A percentile compares a stretch with the other conserved stretches of the same genome.
Evolutionary conservation across 2,329 filamentous ascomycete genomes (phyloP).

Genomic region (Ophiosphaerella korrae): DNA sequence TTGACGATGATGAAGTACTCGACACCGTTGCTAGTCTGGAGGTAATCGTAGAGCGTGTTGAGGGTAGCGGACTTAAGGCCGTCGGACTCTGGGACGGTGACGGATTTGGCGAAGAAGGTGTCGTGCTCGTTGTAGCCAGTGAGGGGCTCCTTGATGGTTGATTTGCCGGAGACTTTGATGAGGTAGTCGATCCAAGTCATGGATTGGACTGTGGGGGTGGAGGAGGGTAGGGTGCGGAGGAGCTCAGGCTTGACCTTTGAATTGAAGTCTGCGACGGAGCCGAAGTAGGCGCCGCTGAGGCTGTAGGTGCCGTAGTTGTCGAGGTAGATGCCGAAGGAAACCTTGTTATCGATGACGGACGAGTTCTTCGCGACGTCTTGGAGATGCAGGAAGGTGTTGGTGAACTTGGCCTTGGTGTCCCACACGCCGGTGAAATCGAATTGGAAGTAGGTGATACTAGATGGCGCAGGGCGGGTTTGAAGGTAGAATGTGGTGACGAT

Average conservation of each 20-base stretch:
- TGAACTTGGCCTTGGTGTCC: slow-evolving; percentile 36
- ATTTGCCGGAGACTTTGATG: slow-evolving; percentile 48
- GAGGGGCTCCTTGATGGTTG: slow-evolving; percentile 31
- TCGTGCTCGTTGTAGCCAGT: slow-evolving; percentile 47
- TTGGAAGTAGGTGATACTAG: slow-evolving; percentile 34
- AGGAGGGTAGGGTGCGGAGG: slow-evolving; percentile 42
- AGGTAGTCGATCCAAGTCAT: slow-evolving; percentile 48
- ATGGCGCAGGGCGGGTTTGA: slow-evolving; percentile 35
- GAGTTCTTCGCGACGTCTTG: slow-evolving; percentile 50
- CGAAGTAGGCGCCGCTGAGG: slow-evolving; percentile 51
- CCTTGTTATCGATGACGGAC: slow-evolving; percentile 48
- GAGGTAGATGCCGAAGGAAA: slow-evolving; percentile 51
- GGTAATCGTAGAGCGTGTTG: slow-evolving; percentile 39
- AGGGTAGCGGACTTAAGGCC: slow-evolving; percentile 37
- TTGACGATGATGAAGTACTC: slow-evolving; percentile 48
- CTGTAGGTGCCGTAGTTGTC: slow-evolving; percentile 42
- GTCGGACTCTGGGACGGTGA: slow-evolving; percentile 46
- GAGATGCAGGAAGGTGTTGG: slow-evolving; percentile 48
- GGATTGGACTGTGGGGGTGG: slow-evolving; percentile 27
- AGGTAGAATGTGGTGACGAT: slow-evolving; percentile 48
- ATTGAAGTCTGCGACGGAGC: slow-evolving; percentile 45
- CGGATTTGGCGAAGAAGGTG: slow-evolving; percentile 49
- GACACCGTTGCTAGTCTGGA: slow-evolving; percentile 24
- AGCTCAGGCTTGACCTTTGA: slow-evolving; percentile 46
- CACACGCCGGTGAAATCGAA: slow-evolving; percentile 34